Evolutionary conservation across 2,329 filamentous ascomycete genomes (phyloP), one percentile per base, ranked within the genome.

Genomic region (Emydomyces testavorans): DNA sequence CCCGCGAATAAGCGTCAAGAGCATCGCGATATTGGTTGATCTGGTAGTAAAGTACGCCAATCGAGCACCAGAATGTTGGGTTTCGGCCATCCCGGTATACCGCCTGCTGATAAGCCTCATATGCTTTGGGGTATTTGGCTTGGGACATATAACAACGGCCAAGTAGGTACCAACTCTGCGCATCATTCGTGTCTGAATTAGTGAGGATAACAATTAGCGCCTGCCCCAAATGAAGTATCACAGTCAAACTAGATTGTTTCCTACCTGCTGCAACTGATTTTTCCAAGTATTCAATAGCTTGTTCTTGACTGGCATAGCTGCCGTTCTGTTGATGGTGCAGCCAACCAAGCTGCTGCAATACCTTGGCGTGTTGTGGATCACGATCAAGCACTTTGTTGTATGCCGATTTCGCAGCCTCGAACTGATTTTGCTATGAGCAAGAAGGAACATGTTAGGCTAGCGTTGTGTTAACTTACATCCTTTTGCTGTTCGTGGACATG

Each of bases 21-120:
- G 92, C 92, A 72, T 98, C 92, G 50, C 92, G 82, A 69, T 98
- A 98, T 71, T 98, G 92, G 68, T 96, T 98, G 72, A 98, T 98
- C 69, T 96, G 92, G 70, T 96, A 98, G 67, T 98, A 98, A 51
- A 98, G 76, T 13, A 98, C 92, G 64, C 92, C 92, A 62, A 98
- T 98, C 7, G 90, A 96, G 72, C 92, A 96, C 92, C 92, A 98
- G 72, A 96, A 98, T 1, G 92, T 96, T 15, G 92, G 92, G 64
- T 96, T 96, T 57, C 92, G 83, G 28, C 92, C 92, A 64, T 98
- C 92, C 49, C 92, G 87, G 63, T 98, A 98, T 32, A 98, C 92
- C 2, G 92, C 92, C 71, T 98, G 92, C 64, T 98, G 92, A 66
- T 96, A 96, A 4, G 92, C 90, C 63, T 98, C 92, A 60, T 96